These are phyloP conservation scores for Umbelopsis vinacea DNA, from an alignment of 192 early-diverging fungal species.

Conservation along the genomic window DNA sequence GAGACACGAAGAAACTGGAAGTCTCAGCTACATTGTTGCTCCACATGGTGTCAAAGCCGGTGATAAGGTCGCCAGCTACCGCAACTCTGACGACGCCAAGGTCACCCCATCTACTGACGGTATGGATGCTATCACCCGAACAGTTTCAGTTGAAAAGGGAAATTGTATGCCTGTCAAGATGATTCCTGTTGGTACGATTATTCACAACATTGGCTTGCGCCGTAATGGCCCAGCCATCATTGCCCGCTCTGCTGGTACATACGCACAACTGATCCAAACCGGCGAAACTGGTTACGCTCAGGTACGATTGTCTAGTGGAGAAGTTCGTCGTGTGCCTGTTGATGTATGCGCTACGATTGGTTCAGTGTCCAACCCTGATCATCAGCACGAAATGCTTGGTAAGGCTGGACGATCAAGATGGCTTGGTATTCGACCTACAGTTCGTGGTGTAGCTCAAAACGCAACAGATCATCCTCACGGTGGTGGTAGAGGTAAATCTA, in stretches of 20 bases:
- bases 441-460: constrained; percentile 97
- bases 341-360: constrained; percentile 92
- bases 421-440: constrained; percentile 87
- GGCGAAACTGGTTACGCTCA: constrained; percentile 80
- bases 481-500: constrained; percentile 93
- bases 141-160: constrained; percentile 71
- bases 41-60: constrained; percentile 78
- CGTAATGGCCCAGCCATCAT: constrained; percentile 77
- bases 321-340: constrained; percentile 83
- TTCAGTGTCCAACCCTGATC: constrained; percentile 85
- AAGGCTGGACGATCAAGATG: constrained; percentile 86
- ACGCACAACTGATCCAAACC: constrained; percentile 82
- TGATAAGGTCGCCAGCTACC: constrained; percentile 43
- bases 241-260: constrained; percentile 85
- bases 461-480: constrained; percentile 96
- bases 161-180: constrained; percentile 89
- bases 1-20: constrained; percentile 73
- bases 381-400: constrained; percentile 86
- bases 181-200: constrained; percentile 89
- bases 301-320: constrained; percentile 83
- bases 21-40: constrained; percentile 87
- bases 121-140: constrained; percentile 39
- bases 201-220: constrained; percentile 86
- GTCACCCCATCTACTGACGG: not conserved
- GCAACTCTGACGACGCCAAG: constrained; percentile 17